Percentiles rank a stretch among this genome's conserved stretches.
Conservation (phyloP, 768 basidiomycete species). For the Suillus placidus region DNA sequence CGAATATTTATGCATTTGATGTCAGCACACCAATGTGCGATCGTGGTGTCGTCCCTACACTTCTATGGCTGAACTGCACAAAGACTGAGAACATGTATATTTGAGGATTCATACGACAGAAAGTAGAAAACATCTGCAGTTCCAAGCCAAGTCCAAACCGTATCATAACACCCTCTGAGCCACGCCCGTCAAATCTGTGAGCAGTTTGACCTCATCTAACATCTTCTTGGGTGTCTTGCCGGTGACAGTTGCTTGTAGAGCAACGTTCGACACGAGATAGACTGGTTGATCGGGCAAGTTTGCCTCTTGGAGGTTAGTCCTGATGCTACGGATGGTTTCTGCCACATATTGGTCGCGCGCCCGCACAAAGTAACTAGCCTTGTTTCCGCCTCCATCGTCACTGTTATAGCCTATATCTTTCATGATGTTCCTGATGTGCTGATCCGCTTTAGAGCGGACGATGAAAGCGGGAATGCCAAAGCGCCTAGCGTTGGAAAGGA, state of each 20-base stretch:
- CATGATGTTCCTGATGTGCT: constrained; percentile 31
- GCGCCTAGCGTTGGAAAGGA: constrained; percentile 24
- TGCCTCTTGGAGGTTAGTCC: constrained; percentile 14
- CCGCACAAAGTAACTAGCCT: constrained; percentile 7
- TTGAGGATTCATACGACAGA: neutral
- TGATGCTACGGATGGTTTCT: constrained; percentile 14
- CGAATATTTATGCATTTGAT: neutral
- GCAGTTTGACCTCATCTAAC: constrained; percentile 8
- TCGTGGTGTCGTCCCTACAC: neutral
- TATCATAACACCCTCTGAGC: neutral
- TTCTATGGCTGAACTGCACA: neutral
- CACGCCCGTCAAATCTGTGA: constrained; percentile 10
- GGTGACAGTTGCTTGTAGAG: constrained; percentile 10
- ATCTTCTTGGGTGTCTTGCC: constrained; percentile 5
- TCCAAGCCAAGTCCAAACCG: too few relatives aligned
- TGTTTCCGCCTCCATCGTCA: constrained; percentile 16
- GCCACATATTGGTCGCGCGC: constrained; percentile 15
- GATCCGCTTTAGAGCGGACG: constrained; percentile 41
- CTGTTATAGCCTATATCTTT: constrained; percentile 26
- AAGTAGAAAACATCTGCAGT: neutral
- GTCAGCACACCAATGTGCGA: neutral
- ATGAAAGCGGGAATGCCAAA: constrained; percentile 31
- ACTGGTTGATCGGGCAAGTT: constrained; percentile 19
- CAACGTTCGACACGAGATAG: constrained; percentile 20
- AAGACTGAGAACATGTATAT: too few relatives aligned